Evolutionary conservation across 768 basidiomycete species (phyloP).

Genomic region (Paxillus ammoniavirescens): DNA sequence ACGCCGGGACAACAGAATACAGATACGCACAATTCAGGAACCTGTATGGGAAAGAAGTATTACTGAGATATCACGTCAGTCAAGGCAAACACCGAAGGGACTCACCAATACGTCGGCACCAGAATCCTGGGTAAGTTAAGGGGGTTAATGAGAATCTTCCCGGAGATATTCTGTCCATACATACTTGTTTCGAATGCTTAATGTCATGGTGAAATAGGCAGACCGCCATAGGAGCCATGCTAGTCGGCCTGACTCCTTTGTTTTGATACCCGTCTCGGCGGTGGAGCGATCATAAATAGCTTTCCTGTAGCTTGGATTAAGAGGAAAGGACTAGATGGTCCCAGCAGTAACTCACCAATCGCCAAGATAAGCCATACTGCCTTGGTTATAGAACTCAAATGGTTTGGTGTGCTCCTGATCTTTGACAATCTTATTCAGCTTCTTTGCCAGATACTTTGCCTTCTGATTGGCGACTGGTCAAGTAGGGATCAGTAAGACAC

Average conservation of each 20-base stretch:
- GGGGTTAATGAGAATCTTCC: conserved; percentile 7
- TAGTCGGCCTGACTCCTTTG: conserved; percentile 61
- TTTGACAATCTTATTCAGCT: conserved; percentile 62
- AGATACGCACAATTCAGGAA: conserved; percentile 61
- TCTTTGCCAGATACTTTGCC: conserved; percentile 62
- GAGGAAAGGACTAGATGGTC: conserved; percentile 2
- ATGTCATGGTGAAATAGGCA: conserved; percentile 76
- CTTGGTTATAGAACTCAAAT: conserved; percentile 71
- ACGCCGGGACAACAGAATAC: conserved; percentile 7
- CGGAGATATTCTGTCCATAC: conserved; percentile 22
- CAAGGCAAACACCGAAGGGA: conserved; percentile 13
- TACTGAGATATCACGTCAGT: conserved; percentile 14
- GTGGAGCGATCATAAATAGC: conserved; percentile 72
- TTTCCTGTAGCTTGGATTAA: conserved; percentile 46
- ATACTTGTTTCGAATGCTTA: conserved; percentile 71
- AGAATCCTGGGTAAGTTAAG: conserved; percentile 45
- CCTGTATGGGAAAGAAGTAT: conserved; percentile 34
- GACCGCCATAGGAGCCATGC: conserved; percentile 83
- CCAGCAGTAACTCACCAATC: conserved; percentile 49
- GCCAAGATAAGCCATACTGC: conserved; percentile 79
- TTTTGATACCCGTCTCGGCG: conserved; percentile 46
- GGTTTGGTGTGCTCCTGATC: conserved; percentile 44
- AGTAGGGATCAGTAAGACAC: conserved; percentile 5
- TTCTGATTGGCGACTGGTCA: conserved; percentile 72
- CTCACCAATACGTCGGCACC: conserved; percentile 65